phyloP scores from a whole-genome alignment of 345 rosid genomes.

The Gossypium bickii region DNA sequence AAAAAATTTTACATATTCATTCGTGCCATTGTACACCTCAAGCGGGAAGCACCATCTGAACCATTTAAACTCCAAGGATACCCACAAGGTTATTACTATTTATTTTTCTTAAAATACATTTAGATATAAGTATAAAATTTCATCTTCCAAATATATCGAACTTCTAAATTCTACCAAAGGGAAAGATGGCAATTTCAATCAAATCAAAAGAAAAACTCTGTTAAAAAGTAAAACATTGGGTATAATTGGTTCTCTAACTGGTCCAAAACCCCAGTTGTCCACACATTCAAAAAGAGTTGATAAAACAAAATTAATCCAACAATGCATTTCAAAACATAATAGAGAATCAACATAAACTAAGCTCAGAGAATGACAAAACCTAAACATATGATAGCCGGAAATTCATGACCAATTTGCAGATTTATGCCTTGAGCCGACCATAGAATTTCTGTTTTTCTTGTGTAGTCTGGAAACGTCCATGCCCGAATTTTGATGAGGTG shows the following conservation, averaged over 20 bases:
- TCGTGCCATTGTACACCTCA: too few relatives aligned
- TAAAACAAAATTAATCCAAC: background rate
- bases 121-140: too few relatives aligned
- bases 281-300: background rate
- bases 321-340: background rate
- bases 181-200: too few relatives aligned
- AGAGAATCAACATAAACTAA: background rate
- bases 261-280: background rate
- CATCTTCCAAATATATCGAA: too few relatives aligned
- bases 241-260: background rate
- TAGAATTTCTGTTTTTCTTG: constrained; percentile 61
- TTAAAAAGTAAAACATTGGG: background rate
- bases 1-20: too few relatives aligned
- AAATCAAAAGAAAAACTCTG: too few relatives aligned
- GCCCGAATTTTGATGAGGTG: constrained; percentile 32
- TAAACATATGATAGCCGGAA: background rate
- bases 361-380: background rate
- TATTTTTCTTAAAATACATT: too few relatives aligned
- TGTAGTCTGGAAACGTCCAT: constrained; percentile 66
- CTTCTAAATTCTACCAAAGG: too few relatives aligned
- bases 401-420: background rate
- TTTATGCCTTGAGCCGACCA: constrained; percentile 56
- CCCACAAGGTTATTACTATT: too few relatives aligned
- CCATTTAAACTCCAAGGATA: too few relatives aligned
- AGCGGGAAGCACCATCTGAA: too few relatives aligned